Evolutionary conservation across 345 rosid species (phyloP), one percentile per base, ranked within the genome.

Genomic region (Melaleuca alternifolia): DNA sequence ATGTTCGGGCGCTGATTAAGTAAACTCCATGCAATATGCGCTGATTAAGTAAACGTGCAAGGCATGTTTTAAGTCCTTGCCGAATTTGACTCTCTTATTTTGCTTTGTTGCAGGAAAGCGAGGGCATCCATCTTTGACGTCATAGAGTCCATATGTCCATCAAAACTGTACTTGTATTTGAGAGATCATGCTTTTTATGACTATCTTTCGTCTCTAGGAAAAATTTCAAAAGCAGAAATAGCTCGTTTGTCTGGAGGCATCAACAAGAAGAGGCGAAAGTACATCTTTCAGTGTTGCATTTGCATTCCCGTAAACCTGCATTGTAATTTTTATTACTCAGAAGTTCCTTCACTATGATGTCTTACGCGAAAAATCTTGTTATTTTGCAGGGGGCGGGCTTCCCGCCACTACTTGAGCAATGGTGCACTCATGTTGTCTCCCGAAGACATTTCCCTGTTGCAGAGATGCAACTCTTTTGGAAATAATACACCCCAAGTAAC

Each of bases 141-240:
- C 51, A 86, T 96, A 54, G 91, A 88, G 86, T 91, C 98, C 84
- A 65, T 95, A 15, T 92, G 92, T 85, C 98, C 98, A 41, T 75
- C 87, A 41, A 92, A 94, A 90, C 90, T 91, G 85, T 89, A 85
- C 86, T 87, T 90, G 91, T 87, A 91, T 21, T 75, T 94, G 88
- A 95, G 91, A 91, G 98, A 97, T 83, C 82, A 84, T 82, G 92
- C 95, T 76, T 92, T 92, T 82, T 92, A 92, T 71, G 99, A 98
- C 87, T 98, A 95, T 86, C 87, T 93, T 85, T 95, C 98, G 85
- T 93, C 93, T 54, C 87, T 98, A 84, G 86, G 94, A 65, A 85
- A 87, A 87, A 96, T 98, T 84, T 93, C 98, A 85, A 93, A 93
- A 91, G 90, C 92, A 18, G 96, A 93, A 91, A 87, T 93, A 87